Conservation (phyloP, 768 basidiomycete species). For the Boletus speciosus region DNA sequence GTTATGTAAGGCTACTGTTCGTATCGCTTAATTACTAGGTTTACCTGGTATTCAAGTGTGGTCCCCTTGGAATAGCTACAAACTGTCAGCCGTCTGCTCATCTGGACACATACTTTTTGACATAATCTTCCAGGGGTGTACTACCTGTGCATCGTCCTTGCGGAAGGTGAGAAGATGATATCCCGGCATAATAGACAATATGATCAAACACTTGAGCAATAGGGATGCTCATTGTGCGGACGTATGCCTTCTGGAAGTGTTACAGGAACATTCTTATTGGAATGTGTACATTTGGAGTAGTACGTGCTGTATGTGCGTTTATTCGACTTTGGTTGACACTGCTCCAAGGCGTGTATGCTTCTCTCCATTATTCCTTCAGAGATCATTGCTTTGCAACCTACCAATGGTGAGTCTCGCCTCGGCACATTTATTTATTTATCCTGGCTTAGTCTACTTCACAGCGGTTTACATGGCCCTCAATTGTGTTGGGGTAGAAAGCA, state of each 20-base stretch:
- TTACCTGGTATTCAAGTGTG: constrained; percentile 9
- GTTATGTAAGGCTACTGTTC: constrained; percentile 6
- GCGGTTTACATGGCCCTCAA: constrained; percentile 10
- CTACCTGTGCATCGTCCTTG: constrained; percentile 12
- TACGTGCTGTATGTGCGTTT: not conserved
- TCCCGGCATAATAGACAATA: not conserved
- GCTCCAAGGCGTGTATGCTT: constrained; percentile 4
- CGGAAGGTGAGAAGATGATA: constrained; percentile 13
- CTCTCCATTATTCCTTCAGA: constrained; percentile 5
- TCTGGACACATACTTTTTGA: not conserved
- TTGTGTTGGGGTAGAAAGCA: constrained; percentile 6
- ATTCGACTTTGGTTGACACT: not conserved
- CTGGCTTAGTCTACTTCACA: not conserved
- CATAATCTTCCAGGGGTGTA: constrained; percentile 6
- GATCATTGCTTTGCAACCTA: constrained; percentile 1
- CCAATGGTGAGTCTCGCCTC: not conserved
- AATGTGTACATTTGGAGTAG: constrained; percentile 10
- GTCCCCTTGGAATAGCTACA: constrained; percentile 8
- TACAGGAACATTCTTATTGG: constrained; percentile 17
- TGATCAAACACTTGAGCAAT: not conserved
- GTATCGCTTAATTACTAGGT: not conserved
- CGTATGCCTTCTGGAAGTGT: constrained; percentile 17
- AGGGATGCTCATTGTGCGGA: constrained; percentile 20
- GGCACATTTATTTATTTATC: not conserved
- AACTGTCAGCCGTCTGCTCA: not conserved